Percentiles rank a stretch among this genome's conserved stretches.
phyloP scores from a whole-genome alignment of 352 stramenopile species.

The Blastocystis sp. region DNA sequence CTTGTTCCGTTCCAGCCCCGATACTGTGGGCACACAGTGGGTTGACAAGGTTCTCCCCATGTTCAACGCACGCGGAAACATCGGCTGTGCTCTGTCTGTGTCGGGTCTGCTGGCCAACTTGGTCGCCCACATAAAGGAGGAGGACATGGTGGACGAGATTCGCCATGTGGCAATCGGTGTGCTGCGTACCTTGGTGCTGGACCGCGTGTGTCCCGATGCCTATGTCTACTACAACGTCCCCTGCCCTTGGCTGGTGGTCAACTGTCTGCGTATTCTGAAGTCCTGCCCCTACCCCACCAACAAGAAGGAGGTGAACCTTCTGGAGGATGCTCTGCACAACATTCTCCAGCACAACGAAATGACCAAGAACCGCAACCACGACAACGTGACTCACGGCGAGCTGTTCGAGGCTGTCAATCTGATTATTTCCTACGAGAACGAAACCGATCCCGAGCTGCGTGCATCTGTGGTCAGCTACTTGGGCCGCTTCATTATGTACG shows the following conservation, averaged over 20 bases:
- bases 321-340: constrained; percentile 82
- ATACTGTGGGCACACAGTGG: constrained; percentile 76
- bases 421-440: constrained; percentile 84
- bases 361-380: constrained; percentile 83
- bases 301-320: constrained; percentile 68
- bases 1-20: constrained; percentile 83
- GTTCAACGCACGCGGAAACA: constrained; percentile 55
- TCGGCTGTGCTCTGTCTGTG: constrained; percentile 60
- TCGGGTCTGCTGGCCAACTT: constrained; percentile 60
- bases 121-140: constrained; percentile 70
- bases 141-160: constrained; percentile 79
- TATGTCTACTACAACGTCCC: constrained; percentile 95
- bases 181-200: constrained; percentile 82
- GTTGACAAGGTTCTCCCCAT: constrained; percentile 63
- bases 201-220: constrained; percentile 82
- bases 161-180: constrained; percentile 85
- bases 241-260: constrained; percentile 89
- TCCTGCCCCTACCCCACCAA: constrained; percentile 78
- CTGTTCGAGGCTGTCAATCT: constrained; percentile 95
- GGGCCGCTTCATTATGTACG: constrained; percentile 90
- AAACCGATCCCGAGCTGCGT: constrained; percentile 76
- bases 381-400: constrained; percentile 89
- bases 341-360: constrained; percentile 82
- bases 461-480: constrained; percentile 85
- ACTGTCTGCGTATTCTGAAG: constrained; percentile 83